Percentiles rank a stretch among this genome's conserved stretches.
phyloP scores from a whole-genome alignment of 495 filamentous ascomycete genomes.

The Coniosporium apollinis region DNA sequence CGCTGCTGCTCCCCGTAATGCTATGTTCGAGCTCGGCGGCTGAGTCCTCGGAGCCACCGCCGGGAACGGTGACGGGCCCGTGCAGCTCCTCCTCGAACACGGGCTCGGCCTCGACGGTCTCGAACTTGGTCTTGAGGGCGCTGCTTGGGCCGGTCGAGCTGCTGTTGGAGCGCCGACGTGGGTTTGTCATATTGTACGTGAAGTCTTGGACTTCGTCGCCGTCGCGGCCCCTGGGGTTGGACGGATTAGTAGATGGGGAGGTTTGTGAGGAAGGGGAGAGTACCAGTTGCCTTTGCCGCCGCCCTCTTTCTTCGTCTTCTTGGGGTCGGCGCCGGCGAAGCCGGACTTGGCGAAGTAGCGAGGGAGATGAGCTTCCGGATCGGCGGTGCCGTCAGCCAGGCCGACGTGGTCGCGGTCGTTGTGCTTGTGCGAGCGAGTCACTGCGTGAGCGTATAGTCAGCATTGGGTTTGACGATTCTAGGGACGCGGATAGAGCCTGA shows the following conservation, averaged over 20 bases:
- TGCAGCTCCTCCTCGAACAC: constrained; percentile 78
- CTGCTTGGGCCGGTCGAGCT: constrained; percentile 46
- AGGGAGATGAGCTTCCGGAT: constrained; percentile 54
- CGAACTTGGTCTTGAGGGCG: constrained; percentile 78
- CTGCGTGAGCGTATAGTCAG: constrained; percentile 25
- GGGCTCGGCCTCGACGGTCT: constrained; percentile 65
- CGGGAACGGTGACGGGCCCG: constrained; percentile 25
- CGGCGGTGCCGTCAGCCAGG: constrained; percentile 44
- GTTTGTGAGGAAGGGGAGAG: constrained; percentile 1
- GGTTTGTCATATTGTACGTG: constrained; percentile 62
- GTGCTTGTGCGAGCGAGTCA: constrained; percentile 90
- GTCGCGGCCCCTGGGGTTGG: constrained; percentile 48
- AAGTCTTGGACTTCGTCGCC: constrained; percentile 74
- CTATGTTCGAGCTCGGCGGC: constrained; percentile 22
- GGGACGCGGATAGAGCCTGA: no score
- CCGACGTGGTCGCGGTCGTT: constrained; percentile 74
- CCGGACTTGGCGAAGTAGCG: constrained; percentile 87
- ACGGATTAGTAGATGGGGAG: background rate
- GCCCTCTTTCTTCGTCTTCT: constrained; percentile 93
- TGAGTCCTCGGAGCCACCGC: constrained; percentile 3
- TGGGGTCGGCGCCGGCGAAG: constrained; percentile 63
- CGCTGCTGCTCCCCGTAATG: constrained; percentile 14
- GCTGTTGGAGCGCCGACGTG: constrained; percentile 84
- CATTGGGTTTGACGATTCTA: no score
- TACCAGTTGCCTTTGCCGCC: constrained; percentile 91